Evolutionary conservation across 164 flowering plant species (phyloP), one percentile per base, ranked within the genome.

Genomic region (Cinnamomum chago): DNA sequence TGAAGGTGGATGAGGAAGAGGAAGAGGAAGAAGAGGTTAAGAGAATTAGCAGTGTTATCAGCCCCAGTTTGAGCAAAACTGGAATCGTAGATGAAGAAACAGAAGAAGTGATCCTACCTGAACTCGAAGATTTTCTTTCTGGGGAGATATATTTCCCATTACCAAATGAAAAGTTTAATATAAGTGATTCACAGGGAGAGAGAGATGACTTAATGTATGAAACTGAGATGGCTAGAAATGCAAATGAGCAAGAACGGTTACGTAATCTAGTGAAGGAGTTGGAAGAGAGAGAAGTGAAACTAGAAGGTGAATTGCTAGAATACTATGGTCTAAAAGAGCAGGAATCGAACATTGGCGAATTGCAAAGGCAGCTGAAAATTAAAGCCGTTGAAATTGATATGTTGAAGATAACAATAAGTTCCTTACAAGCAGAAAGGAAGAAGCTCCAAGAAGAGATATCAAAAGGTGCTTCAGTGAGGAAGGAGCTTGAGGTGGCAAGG

Each of bases 261-360:
- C 85, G 95, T 28, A 86, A 81, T 64, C 83, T 95, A 27, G 99
- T 95, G 5, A 86, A 85, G 84, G 97, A 95, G 77, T 84, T 95
- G 83, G 96, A 91, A 80, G 99, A 95, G 73, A 88, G 97, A 80
- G 99, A 95, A 81, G 96, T 84, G 74, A 92, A 94, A 81, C 97
- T 92, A 24, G 98, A 95, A 84, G 99, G 97, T 0, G 99, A 95
- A 79, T 83, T 95, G 80, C 94, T 95, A 0, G 99, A 95, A 79
- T 95, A 91, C 78, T 95, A 93, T 77, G 99, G 98, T 12, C 70
- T 95, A 80, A 92, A 89, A 83, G 99, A 93, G 84, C 99, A 93
- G 81, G 99, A 95, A 77, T 87, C 93, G 2, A 89, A 90, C 71
- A 69, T 93, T 28, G 50, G 73, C 0, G 99, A 92, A 76, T 77